A percentile compares a stretch with the other conserved stretches of the same genome.
phyloP scores from a whole-genome alignment of 371 early-diverging fungal species.

The Mucor saturninus region DNA sequence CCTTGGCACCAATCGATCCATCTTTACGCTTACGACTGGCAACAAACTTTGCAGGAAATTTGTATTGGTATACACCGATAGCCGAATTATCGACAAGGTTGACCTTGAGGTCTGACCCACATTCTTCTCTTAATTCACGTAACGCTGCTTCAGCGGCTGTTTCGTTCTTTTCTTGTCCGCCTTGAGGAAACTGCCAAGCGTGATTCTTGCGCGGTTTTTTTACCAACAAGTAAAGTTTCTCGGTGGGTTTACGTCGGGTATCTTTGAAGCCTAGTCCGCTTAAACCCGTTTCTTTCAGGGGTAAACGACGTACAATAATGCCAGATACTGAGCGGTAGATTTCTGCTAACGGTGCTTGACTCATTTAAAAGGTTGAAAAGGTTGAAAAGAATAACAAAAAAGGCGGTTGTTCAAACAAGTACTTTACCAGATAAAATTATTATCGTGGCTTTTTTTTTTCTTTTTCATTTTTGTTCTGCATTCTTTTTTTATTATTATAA shows the following conservation, averaged over 20 bases:
- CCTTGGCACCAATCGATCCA: slow-evolving; percentile 37
- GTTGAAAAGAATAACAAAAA: neutral
- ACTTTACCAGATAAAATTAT: no score
- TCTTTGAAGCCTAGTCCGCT: neutral
- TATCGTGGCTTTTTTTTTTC: neutral
- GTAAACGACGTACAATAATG: slow-evolving; percentile 22
- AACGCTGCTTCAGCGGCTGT: slow-evolving; percentile 75
- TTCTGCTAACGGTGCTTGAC: slow-evolving; percentile 9
- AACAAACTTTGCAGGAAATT: slow-evolving; percentile 45
- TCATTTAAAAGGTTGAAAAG: slow-evolving; percentile 6
- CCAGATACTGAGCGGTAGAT: slow-evolving; percentile 28
- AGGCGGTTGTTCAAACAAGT: neutral
- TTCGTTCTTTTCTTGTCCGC: slow-evolving; percentile 67
- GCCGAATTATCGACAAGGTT: slow-evolving; percentile 75
- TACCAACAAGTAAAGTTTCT: slow-evolving; percentile 73
- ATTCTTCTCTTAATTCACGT: slow-evolving; percentile 71
- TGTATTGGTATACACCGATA: slow-evolving; percentile 65
- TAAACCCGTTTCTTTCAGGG: neutral
- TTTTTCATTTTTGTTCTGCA: neutral
- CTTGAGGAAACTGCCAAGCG: slow-evolving; percentile 83
- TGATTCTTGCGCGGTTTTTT: slow-evolving; percentile 63
- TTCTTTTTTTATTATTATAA: neutral
- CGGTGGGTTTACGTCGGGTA: slow-evolving; percentile 19
- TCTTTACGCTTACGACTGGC: slow-evolving; percentile 15
- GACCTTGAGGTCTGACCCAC: slow-evolving; percentile 75